Conservation (phyloP, 805 yeast species). For the Candida qinlingensis region DNA sequence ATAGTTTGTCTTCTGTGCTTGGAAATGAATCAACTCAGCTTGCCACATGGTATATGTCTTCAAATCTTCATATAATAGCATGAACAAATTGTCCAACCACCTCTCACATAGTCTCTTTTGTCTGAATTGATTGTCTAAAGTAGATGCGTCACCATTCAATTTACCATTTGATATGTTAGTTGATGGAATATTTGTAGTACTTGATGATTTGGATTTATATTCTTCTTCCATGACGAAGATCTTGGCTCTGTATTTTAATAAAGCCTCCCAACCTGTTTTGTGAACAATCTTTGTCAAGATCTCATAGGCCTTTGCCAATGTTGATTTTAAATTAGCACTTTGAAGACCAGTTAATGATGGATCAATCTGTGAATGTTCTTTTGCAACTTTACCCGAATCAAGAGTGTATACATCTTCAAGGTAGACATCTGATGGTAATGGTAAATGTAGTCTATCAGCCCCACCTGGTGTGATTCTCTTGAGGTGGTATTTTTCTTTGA, state of each 20-base stretch:
- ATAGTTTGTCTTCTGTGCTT: slow-evolving; percentile 78
- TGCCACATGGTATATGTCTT: slow-evolving; percentile 89
- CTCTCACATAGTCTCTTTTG: slow-evolving; percentile 66
- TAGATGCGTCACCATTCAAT: slow-evolving; percentile 1
- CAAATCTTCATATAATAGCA: slow-evolving; percentile 67
- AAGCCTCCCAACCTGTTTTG: slow-evolving; percentile 67
- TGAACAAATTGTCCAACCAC: slow-evolving; percentile 67
- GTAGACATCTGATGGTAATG: slow-evolving; percentile 70
- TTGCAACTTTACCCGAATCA: slow-evolving; percentile 57
- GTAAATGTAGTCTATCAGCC: slow-evolving; percentile 58
- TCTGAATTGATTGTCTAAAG: slow-evolving; percentile 41
- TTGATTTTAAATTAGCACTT: slow-evolving; percentile 59
- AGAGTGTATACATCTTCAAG: slow-evolving; percentile 63
- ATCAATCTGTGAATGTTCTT: slow-evolving; percentile 63
- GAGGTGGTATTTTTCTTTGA: slow-evolving; percentile 60
- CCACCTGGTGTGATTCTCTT: slow-evolving; percentile 53
- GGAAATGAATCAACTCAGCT: slow-evolving; percentile 83
- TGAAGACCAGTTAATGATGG: slow-evolving; percentile 58
- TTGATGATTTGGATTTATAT: slow-evolving; percentile 34
- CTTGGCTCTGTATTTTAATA: slow-evolving; percentile 52
- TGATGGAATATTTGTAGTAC: slow-evolving; percentile 5
- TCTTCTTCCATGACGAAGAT: slow-evolving; percentile 69
- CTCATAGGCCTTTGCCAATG: slow-evolving; percentile 52
- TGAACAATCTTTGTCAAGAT: slow-evolving; percentile 61
- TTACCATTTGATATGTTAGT: not conserved